Evolutionary conservation across 225 moss, liverwort and hornwort species (phyloP).

Genomic region (Sphagnum tenellum): DNA sequence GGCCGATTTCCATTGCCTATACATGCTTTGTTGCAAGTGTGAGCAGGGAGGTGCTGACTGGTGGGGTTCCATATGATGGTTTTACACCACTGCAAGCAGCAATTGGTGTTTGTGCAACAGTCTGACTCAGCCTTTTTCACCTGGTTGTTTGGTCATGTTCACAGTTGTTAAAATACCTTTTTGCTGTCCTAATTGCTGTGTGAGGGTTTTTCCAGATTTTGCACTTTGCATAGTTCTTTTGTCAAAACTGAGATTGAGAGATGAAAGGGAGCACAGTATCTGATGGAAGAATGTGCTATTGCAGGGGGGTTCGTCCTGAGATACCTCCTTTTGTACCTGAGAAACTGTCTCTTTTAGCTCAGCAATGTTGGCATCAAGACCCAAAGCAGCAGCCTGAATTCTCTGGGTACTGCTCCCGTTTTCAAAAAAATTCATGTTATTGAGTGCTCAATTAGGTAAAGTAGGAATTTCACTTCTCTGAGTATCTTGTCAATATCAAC

Average conservation of each 20-base stretch:
- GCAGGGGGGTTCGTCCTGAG: slow-evolving; percentile 69
- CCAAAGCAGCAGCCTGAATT: slow-evolving; percentile 80
- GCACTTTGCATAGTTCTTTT: not conserved
- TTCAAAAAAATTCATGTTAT: not conserved
- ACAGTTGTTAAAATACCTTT: not conserved
- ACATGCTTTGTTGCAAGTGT: too few relatives aligned
- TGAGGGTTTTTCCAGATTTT: not conserved
- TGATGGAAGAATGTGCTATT: not conserved
- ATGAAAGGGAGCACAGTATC: not conserved
- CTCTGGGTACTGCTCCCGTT: slow-evolving; percentile 38
- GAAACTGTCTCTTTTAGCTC: slow-evolving; percentile 39
- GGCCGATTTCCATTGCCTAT: too few relatives aligned
- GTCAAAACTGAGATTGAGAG: not conserved
- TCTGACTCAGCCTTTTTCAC: slow-evolving; percentile 7
- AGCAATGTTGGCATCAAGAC: slow-evolving; percentile 80
- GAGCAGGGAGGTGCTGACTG: slow-evolving; percentile 82
- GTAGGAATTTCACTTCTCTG: not conserved
- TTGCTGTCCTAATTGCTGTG: not conserved
- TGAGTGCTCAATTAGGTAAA: not conserved
- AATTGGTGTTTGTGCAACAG: slow-evolving; percentile 97
- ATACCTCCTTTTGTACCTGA: slow-evolving; percentile 50
- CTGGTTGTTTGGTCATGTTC: not conserved
- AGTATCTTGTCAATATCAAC: not conserved
- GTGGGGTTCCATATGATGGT: slow-evolving; percentile 80
- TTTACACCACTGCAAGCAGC: slow-evolving; percentile 93